These are phyloP conservation scores for Litchi chinensis DNA, from an alignment of 345 rosid genomes.

Conservation along the genomic window DNA sequence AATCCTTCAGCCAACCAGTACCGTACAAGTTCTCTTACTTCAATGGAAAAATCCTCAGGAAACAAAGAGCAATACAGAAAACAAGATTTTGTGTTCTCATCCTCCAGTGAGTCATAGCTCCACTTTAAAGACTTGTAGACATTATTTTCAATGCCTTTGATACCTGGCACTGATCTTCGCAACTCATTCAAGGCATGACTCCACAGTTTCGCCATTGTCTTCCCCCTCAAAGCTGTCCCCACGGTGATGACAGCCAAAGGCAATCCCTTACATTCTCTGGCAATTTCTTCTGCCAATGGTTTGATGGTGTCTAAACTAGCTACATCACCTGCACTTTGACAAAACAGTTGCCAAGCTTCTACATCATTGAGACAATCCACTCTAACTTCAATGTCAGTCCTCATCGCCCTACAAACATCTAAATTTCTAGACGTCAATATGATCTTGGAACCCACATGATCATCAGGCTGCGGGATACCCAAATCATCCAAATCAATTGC, in stretches of 20 bases:
- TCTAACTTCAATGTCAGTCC: slow-evolving; percentile 23
- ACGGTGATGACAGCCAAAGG: slow-evolving; percentile 51
- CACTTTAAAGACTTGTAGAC: slow-evolving; percentile 40
- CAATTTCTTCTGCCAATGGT: slow-evolving; percentile 31
- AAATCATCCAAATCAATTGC: slow-evolving; percentile 22
- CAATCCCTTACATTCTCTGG: slow-evolving; percentile 44
- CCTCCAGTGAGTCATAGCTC: slow-evolving; percentile 39
- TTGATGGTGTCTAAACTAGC: slow-evolving; percentile 25
- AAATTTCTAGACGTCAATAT: slow-evolving; percentile 26
- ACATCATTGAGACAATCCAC: slow-evolving; percentile 21
- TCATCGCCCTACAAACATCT: slow-evolving; percentile 29
- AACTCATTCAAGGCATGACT: slow-evolving; percentile 38
- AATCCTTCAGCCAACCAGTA: slow-evolving; percentile 52
- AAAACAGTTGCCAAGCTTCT: slow-evolving; percentile 36
- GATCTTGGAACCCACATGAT: slow-evolving; percentile 19
- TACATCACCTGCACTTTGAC: slow-evolving; percentile 18
- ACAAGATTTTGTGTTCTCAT: slow-evolving; percentile 33
- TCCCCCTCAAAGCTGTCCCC: slow-evolving; percentile 43
- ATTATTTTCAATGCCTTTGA: slow-evolving; percentile 35
- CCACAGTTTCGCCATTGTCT: slow-evolving; percentile 37
- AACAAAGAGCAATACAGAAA: slow-evolving; percentile 49
- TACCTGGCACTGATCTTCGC: slow-evolving; percentile 33
- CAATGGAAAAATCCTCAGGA: slow-evolving; percentile 45
- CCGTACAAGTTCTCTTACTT: slow-evolving; percentile 36
- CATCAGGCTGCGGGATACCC: slow-evolving; percentile 29